Percentiles rank a stretch among this genome's conserved stretches.
Evolutionary conservation across 768 basidiomycete genomes (phyloP).

Genomic region (Coprinellus micaceus): DNA sequence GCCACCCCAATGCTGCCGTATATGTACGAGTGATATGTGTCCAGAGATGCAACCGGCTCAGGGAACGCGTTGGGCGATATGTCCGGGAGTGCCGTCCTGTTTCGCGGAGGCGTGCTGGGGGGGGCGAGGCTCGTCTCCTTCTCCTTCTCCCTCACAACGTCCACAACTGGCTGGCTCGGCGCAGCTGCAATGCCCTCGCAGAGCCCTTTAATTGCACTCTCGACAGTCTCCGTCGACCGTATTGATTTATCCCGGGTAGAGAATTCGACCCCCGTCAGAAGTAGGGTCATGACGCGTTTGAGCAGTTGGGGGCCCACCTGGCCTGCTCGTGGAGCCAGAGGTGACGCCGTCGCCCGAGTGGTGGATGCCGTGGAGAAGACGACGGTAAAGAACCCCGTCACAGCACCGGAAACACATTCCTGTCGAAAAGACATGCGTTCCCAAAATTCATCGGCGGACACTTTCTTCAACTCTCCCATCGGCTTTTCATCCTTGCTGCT

Average conservation of each 20-base stretch:
- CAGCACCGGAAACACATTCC: conserved; percentile 85
- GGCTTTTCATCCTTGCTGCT: conserved; percentile 35
- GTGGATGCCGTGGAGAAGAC: conserved; percentile 36
- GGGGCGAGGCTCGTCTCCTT: conserved; percentile 40
- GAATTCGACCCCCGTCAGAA: conserved; percentile 78
- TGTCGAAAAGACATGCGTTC: conserved; percentile 95
- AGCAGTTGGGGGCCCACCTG: conserved; percentile 65
- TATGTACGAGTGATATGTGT: conserved; percentile 58
- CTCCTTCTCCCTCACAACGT: conserved; percentile 15
- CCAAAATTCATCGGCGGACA: conserved; percentile 85
- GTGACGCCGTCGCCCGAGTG: conserved; percentile 27
- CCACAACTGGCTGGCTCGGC: conserved; percentile 13
- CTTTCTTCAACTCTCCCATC: conserved; percentile 54
- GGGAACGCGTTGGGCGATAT: conserved; percentile 65
- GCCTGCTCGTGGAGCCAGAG: conserved; percentile 51
- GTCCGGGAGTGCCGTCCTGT: conserved; percentile 30
- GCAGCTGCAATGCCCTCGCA: conserved; percentile 58
- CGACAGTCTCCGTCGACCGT: conserved; percentile 69
- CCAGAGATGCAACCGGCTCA: conserved; percentile 58
- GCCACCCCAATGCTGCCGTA: conserved; percentile 54
- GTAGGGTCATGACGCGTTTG: conserved; percentile 63
- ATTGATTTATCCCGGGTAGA: conserved; percentile 59
- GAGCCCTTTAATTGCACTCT: conserved; percentile 62
- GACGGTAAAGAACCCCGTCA: conserved; percentile 91
- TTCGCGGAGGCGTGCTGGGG: conserved; percentile 50